Conservation (phyloP, 352 stramenopile genomes). For the Phytophthora colocasiae region DNA sequence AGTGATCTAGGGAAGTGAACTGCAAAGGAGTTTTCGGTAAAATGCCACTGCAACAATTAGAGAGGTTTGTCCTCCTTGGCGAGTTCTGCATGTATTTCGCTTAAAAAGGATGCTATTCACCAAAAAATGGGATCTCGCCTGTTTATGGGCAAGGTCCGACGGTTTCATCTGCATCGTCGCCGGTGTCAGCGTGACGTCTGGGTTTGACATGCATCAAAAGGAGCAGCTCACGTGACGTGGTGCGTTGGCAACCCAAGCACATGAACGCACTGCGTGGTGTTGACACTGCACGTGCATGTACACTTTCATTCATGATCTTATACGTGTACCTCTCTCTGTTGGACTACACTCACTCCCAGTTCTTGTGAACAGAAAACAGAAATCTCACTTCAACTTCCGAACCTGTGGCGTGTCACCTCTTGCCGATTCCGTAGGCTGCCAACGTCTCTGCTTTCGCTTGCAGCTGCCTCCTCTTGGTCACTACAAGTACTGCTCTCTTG, state of each 20-base stretch:
- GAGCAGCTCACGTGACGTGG: neutral
- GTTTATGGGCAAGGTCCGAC: slow-evolving; percentile 6
- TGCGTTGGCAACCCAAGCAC: no score
- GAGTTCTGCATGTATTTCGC: no score
- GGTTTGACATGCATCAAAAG: neutral
- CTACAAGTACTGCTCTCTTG: neutral
- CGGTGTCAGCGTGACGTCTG: slow-evolving; percentile 11
- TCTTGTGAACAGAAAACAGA: neutral
- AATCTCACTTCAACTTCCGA: slow-evolving; percentile 14
- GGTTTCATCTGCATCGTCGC: slow-evolving; percentile 16
- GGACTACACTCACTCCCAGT: no score
- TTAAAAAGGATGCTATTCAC: no score
- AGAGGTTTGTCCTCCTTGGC: no score
- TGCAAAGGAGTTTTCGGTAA: no score
- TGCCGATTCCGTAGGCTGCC: slow-evolving; percentile 2
- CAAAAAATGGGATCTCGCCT: slow-evolving; percentile 2
- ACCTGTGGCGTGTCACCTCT: neutral
- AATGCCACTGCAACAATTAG: no score
- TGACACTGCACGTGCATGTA: no score
- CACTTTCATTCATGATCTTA: no score
- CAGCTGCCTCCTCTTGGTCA: neutral
- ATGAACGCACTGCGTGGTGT: no score
- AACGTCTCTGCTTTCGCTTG: slow-evolving; percentile 14
- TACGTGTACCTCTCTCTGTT: no score
- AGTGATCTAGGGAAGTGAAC: no score